Conservation (phyloP, 176 grass and related monocot genomes). For the Phoenix roebelenii region DNA sequence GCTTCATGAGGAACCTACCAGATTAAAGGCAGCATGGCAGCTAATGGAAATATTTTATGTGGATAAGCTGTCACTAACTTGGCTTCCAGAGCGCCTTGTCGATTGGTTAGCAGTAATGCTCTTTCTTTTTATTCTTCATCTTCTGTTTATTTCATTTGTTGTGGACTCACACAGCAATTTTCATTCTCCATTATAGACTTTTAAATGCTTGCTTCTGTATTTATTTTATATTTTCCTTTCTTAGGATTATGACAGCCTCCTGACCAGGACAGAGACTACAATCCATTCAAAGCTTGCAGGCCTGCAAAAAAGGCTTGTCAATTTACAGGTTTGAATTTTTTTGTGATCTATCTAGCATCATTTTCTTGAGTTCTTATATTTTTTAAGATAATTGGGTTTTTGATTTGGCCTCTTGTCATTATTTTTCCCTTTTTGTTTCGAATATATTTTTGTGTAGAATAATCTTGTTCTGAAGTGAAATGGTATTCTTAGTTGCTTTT, state of each 20-base stretch:
- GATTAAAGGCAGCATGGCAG: conserved; percentile 85
- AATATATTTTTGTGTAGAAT: too few relatives aligned
- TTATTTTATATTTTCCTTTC: conserved; percentile 18
- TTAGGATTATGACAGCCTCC: conserved; percentile 74
- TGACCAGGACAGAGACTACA: conserved; percentile 39
- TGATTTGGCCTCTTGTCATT: neutral
- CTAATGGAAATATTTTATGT: conserved; percentile 98
- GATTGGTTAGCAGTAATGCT: conserved; percentile 98
- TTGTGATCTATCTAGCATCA: neutral
- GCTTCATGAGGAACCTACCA: conserved; percentile 47
- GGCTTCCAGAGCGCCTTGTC: conserved; percentile 93
- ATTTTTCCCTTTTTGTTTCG: too few relatives aligned
- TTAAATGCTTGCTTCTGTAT: conserved; percentile 2
- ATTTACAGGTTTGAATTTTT: conserved; percentile 50
- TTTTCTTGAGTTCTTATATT: too few relatives aligned
- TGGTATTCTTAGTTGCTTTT: too few relatives aligned
- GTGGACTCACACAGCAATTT: too few relatives aligned
- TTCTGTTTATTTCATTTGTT: conserved; percentile 8
- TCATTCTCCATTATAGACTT: too few relatives aligned
- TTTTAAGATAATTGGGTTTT: neutral
- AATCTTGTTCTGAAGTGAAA: too few relatives aligned
- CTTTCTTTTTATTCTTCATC: conserved; percentile 23
- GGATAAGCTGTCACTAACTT: conserved; percentile 64
- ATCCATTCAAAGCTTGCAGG: conserved; percentile 40
- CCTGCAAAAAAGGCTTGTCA: conserved; percentile 69